These are phyloP conservation scores for Rhizophora mangle DNA, from an alignment of 345 rosid species.

Conservation along the genomic window DNA sequence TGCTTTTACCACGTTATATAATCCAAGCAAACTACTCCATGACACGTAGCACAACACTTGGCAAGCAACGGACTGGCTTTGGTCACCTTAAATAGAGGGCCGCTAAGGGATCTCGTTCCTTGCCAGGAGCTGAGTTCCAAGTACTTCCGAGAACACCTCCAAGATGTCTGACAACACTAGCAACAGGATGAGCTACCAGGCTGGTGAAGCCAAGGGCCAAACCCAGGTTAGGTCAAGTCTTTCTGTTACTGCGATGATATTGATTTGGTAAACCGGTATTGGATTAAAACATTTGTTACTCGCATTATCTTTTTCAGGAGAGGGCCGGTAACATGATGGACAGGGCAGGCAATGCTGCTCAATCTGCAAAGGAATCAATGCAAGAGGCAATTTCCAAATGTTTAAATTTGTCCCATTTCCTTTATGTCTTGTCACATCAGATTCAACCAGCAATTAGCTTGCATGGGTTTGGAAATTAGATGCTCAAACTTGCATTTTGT, in stretches of 20 bases:
- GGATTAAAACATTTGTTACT: neutral
- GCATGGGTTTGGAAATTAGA: no score
- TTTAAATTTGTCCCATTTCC: neutral
- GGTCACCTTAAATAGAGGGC: slow-evolving; percentile 10
- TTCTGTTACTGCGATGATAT: neutral
- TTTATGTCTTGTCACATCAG: no score
- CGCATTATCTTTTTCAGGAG: slow-evolving; percentile 39
- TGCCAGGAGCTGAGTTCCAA: neutral
- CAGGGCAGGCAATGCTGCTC: slow-evolving; percentile 55
- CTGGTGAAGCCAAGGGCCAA: slow-evolving; percentile 57
- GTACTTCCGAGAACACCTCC: neutral
- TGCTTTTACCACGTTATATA: neutral
- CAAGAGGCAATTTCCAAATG: slow-evolving; percentile 33
- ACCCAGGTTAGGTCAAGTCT: slow-evolving; percentile 32
- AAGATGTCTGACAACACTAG: slow-evolving; percentile 17
- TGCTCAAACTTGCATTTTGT: neutral
- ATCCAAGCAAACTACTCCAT: neutral
- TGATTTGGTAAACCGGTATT: neutral
- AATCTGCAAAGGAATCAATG: slow-evolving; percentile 56
- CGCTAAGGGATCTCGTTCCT: neutral
- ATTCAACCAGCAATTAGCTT: no score
- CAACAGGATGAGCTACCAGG: slow-evolving; percentile 39
- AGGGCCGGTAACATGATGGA: slow-evolving; percentile 54
- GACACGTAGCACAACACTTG: neutral
- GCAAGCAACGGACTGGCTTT: neutral